These are phyloP conservation scores for Stachybotrys chartarum DNA, from an alignment of 2,329 filamentous ascomycete species.

Conservation along the genomic window DNA sequence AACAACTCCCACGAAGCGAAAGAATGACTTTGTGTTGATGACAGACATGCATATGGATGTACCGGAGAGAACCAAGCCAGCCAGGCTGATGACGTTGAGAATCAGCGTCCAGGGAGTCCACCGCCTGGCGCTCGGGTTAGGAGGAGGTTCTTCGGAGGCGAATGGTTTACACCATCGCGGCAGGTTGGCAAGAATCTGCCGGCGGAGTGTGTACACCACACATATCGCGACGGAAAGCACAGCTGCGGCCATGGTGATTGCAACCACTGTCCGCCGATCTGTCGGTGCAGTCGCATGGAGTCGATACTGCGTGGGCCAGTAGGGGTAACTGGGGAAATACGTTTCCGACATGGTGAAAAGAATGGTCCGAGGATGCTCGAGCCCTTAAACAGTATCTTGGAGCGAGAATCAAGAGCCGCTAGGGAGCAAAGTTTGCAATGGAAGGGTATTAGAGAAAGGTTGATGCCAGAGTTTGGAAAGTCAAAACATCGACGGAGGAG, in stretches of 20 bases:
- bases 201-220: conserved; percentile 18
- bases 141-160: conserved; percentile 27
- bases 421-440: not conserved
- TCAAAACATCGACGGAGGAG: not conserved
- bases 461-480: not conserved
- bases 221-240: conserved; percentile 18
- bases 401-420: not conserved
- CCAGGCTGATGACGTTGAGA: conserved; percentile 22
- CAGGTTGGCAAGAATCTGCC: conserved; percentile 16
- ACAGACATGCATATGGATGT: conserved; percentile 13
- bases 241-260: conserved; percentile 10
- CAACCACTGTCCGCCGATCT: not conserved
- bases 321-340: not conserved
- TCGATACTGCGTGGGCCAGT: not conserved
- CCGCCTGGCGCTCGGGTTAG: conserved; percentile 12
- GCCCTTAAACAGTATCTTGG: too few species aligned
- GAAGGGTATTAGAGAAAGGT: not conserved
- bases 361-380: too few species aligned
- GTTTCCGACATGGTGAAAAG: not conserved
- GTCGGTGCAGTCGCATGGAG: not conserved
- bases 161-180: conserved; percentile 37
- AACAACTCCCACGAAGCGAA: conserved; percentile 23
- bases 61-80: conserved; percentile 26
- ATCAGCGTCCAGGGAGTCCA: conserved; percentile 33
- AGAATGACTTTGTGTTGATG: conserved; percentile 15